A percentile compares a stretch with the other conserved stretches of the same genome.
Conservation (phyloP, 768 basidiomycete genomes). For the Mycena belliarum region DNA sequence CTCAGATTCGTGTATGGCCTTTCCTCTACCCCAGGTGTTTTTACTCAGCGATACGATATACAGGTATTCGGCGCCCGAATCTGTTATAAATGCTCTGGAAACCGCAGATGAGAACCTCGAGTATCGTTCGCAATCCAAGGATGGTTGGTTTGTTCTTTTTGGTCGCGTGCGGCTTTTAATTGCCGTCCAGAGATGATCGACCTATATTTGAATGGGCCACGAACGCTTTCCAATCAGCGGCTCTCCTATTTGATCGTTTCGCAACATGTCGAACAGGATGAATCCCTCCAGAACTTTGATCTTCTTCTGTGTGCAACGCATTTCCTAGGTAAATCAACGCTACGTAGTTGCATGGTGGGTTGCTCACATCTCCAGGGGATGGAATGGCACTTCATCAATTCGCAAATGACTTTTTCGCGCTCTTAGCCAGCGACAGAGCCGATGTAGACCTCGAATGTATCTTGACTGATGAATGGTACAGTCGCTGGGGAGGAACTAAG, state of each 20-base stretch:
- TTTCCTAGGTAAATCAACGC: constrained; percentile 48
- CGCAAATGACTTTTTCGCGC: constrained; percentile 75
- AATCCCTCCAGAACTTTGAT: constrained; percentile 43
- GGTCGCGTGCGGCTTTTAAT: background rate
- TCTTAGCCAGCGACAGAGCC: constrained; percentile 47
- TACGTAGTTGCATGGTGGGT: too few species aligned
- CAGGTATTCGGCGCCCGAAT: constrained; percentile 49
- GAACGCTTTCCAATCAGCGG: constrained; percentile 66
- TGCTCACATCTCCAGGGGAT: constrained; percentile 42
- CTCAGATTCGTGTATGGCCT: constrained; percentile 64
- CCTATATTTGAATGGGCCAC: constrained; percentile 73
- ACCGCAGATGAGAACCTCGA: constrained; percentile 51
- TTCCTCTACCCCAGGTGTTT: background rate
- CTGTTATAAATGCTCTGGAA: constrained; percentile 44
- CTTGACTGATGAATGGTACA: constrained; percentile 35
- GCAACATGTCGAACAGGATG: constrained; percentile 17
- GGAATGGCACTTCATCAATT: constrained; percentile 85
- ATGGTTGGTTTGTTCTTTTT: constrained; percentile 35
- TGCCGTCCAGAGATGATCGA: constrained; percentile 57
- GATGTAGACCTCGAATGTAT: constrained; percentile 32
- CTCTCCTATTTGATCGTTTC: constrained; percentile 68
- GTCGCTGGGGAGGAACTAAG: constrained; percentile 25
- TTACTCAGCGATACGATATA: background rate
- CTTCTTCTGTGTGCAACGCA: constrained; percentile 77
- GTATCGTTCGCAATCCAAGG: constrained; percentile 51